Base-by-base conservation (phyloP, 179 eudicot genomes). In the Silene noctiflora region DNA sequence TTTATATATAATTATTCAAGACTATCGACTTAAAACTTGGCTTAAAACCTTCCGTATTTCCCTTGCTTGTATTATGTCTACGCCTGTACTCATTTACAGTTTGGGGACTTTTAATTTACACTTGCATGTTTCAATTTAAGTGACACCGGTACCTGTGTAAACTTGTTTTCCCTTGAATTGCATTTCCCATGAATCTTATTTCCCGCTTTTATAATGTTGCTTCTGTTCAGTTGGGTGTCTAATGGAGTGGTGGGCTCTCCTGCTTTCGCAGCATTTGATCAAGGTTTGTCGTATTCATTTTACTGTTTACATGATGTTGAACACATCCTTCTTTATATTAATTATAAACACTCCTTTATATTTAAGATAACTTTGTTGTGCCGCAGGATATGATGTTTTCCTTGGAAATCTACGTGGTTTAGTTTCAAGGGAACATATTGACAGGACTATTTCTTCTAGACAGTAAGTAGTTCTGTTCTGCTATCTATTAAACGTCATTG, bases 161-260 rank as follows among this genome's bases (percentile, higher is more conserved):
- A 39, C 46, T 64, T 27, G 14, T 3, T 64, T 64, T 64, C 29
- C n/a, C 19, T 27, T 27, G 8, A 11, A 12, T 65, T 66, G 58
- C 17, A 51, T 51, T 51, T 39, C 46, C 58, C 58, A 14, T 51
- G 17, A 51, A 48, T 51, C 16, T 51, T 13, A 33, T 12, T 39
- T 39, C 46, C 46, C 10, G 17, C 59, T 13, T 69, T 63, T 72
- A 21, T 13, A 7, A 25, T 69, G 67, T 53, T 56, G 53, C 64
- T 79, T 68, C 31, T 69, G 46, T 67, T 48, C 86, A 95, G 99
- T 42, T 95, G 99, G 99, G 95, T 95, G 56, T 89, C 88, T 59
- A 93, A 95, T 84, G 99, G 97, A 78, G 86, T 95, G 21, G 97
- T 95, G 78, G 97, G 99, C 70, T 95, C 99, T 80, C 97, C 97